A percentile compares a stretch with the other conserved stretches of the same genome.
phyloP scores from a whole-genome alignment of 1,284 basidiomycete genomes.

The Stereum hirsutum region DNA sequence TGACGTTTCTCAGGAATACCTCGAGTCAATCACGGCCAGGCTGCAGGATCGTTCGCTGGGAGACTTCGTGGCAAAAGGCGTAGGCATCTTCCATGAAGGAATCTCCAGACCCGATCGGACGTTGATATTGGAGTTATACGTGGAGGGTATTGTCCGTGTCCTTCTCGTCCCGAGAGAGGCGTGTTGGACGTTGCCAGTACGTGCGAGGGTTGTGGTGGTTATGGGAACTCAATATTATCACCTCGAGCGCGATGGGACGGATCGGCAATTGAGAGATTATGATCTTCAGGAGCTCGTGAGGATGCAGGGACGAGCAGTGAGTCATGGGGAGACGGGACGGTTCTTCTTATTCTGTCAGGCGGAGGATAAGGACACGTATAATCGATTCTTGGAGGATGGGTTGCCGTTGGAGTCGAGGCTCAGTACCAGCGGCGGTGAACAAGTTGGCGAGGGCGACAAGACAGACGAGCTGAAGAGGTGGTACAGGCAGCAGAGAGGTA shows the following conservation, averaged over 20 bases:
- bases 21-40: constrained; percentile 53
- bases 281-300: constrained; percentile 72
- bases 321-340: constrained; percentile 50
- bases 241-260: constrained; percentile 30
- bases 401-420: constrained; percentile 84
- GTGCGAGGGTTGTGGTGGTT: constrained; percentile 75
- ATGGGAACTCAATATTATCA: constrained; percentile 89
- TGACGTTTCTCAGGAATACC: constrained; percentile 40
- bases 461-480: constrained; percentile 41
- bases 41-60: constrained; percentile 61
- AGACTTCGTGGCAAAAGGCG: constrained; percentile 81
- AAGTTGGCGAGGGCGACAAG: constrained; percentile 23
- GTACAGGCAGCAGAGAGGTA: constrained; percentile 34
- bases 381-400: constrained; percentile 79
- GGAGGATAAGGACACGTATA: constrained; percentile 72
- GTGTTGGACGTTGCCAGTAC: constrained; percentile 81
- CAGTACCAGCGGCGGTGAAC: too few relatives aligned
- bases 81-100: constrained; percentile 82
- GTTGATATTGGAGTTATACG: constrained; percentile 78
- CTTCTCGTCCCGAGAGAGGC: constrained; percentile 78
- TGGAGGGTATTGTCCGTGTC: constrained; percentile 74
- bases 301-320: constrained; percentile 86
- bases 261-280: constrained; percentile 76
- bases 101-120: constrained; percentile 65
- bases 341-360: constrained; percentile 86